Evolutionary conservation across 2,329 filamentous ascomycete genomes (phyloP), one percentile per base, ranked within the genome.

Genomic region (Aspergillus luchuensis): DNA sequence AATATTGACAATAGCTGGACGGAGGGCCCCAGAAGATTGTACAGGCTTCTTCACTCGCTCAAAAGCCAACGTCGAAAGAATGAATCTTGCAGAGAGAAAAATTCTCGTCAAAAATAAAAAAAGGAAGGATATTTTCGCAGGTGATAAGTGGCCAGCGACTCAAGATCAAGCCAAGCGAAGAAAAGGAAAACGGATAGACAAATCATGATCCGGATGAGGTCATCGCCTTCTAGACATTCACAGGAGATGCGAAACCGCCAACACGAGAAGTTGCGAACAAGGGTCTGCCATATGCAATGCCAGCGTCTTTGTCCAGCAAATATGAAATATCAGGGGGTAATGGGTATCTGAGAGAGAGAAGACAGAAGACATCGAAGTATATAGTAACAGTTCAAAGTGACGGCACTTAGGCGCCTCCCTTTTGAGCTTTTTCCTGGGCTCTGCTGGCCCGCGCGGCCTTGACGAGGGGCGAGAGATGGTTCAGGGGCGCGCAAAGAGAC

Each of bases 401-500:
- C 38, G 58, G 57, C 39, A 56, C 60, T 62, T 68, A 78, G 58
- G 67, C 63, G 33, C 75, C 73, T 45, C 76, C 87, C 76, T 91
- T 91, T 66, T 87, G 85, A 62, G 88, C 87, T 78, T 91, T 91
- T 78, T 98, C 94, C 71, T 94, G 89, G 25, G 90, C 90, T 75
- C 93, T 86, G 65, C 92, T 92, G 74, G 91, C 87, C 67, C 93
- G 86, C 51, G 94, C 94, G 45, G 92, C 90, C 71, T 89, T 87
- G 56, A 98, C 94, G 61, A 98, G 84, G 8, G 94, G 93, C 25
- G 94, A 89, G 57, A 98, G 83, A 61, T 92, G 91, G 57, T 83
- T 83, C 15, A 93, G 78, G 61, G 91, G 89, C 58, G 91, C 87
- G 69, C 90, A 92, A 64, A 84, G 77, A 71, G 88, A 87, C 89